Conservation (phyloP, 2,329 filamentous ascomycete genomes). For the Fragosphaeria purpurea region DNA sequence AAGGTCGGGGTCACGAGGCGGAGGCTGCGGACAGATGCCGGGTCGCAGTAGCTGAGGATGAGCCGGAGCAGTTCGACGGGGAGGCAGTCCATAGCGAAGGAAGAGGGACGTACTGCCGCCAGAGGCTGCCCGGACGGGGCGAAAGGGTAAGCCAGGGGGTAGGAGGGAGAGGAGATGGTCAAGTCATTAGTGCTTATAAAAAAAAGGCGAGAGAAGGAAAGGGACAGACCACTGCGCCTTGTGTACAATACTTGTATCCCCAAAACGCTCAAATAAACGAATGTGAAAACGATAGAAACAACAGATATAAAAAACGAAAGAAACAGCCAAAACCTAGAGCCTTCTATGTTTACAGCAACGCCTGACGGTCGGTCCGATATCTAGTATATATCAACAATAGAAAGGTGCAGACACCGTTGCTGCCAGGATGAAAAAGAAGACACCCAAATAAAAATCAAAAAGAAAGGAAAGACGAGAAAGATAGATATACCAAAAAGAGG, state of each 20-base stretch:
- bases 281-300: too few relatives aligned
- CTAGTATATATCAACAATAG: too few relatives aligned
- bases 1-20: conserved; percentile 28
- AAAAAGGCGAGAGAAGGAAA: background rate
- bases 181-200: background rate
- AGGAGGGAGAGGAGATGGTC: background rate
- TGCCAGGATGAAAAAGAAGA: background rate
- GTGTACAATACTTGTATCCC: too few relatives aligned
- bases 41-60: conserved; percentile 32
- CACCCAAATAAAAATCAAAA: background rate
- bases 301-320: too few relatives aligned
- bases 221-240: background rate
- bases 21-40: conserved; percentile 28
- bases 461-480: background rate
- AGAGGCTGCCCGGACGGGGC: background rate
- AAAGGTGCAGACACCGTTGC: too few relatives aligned
- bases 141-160: background rate
- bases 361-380: too few relatives aligned
- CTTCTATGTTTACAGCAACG: too few relatives aligned
- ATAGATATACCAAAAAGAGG: conserved; percentile 2
- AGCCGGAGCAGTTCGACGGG: conserved; percentile 23
- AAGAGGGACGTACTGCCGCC: conserved; percentile 3
- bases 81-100: conserved; percentile 17
- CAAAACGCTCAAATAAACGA: too few relatives aligned
- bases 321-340: too few relatives aligned